These are phyloP conservation scores for Candida sp. DNA, from an alignment of 1,139 yeast genomes.

Conservation along the genomic window DNA sequence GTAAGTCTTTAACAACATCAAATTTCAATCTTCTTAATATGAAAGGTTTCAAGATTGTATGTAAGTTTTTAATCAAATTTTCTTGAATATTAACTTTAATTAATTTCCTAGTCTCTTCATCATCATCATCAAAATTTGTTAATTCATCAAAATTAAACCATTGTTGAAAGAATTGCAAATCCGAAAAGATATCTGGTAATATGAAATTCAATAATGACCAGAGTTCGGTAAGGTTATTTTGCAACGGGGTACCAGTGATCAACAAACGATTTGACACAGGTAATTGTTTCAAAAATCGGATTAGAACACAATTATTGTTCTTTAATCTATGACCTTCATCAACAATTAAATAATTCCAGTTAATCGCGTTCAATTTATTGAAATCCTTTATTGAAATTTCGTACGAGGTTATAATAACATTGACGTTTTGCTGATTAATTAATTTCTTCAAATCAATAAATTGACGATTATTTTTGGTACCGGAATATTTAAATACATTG, in stretches of 20 bases:
- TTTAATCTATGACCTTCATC: conserved; percentile 95
- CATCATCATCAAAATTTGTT: conserved; percentile 35
- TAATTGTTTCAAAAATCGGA: conserved; percentile 65
- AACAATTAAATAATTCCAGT: conserved; percentile 87
- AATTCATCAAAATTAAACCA: conserved; percentile 85
- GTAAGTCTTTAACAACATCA: conserved; percentile 64
- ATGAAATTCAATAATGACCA: conserved; percentile 91
- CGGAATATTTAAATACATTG: conserved; percentile 63
- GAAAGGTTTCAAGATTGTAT: conserved; percentile 86
- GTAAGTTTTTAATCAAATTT: conserved; percentile 70
- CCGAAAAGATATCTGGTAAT: conserved; percentile 89
- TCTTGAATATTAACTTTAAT: conserved; percentile 64
- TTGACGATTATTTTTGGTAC: conserved; percentile 55
- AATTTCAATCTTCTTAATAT: conserved; percentile 75
- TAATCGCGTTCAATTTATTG: conserved; percentile 41
- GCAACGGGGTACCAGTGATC: conserved; percentile 92
- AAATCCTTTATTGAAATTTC: conserved; percentile 75
- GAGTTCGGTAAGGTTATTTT: conserved; percentile 80
- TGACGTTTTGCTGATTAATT: conserved; percentile 6
- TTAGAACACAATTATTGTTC: conserved; percentile 73
- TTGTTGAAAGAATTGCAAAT: conserved; percentile 80
- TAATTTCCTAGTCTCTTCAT: conserved; percentile 32
- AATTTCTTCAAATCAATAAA: conserved; percentile 21
- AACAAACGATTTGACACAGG: conserved; percentile 67
- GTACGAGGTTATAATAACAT: conserved; percentile 76